Conservation (phyloP, 768 basidiomycete genomes). For the Kwoniella dejecticola region DNA sequence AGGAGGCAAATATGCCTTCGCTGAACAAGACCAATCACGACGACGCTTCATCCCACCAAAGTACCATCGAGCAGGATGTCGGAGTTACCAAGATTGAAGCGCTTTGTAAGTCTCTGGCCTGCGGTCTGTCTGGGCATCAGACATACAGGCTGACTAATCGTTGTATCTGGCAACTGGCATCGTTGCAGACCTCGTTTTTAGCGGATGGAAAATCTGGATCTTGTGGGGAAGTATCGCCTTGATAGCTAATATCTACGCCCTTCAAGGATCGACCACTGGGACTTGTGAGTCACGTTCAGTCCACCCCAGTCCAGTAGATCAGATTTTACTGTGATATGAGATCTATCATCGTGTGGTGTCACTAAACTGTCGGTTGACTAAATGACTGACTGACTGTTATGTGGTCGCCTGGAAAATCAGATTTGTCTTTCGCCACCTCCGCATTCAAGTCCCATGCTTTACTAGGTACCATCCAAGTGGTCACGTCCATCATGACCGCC, state of each 20-base stretch:
- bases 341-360: too few relatives aligned
- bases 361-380: too few relatives aligned
- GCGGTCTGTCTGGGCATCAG: neutral
- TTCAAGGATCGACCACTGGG: slow-evolving; percentile 24
- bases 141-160: too few relatives aligned
- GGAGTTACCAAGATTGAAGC: slow-evolving; percentile 49
- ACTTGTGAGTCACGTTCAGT: slow-evolving; percentile 18
- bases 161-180: too few relatives aligned
- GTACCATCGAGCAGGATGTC: slow-evolving; percentile 29
- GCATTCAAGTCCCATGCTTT: too few relatives aligned
- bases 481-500: too few relatives aligned
- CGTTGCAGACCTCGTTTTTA: slow-evolving; percentile 49
- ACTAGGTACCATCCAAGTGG: too few relatives aligned
- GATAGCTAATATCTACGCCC: slow-evolving; percentile 37
- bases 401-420: too few relatives aligned
- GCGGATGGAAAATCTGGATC: slow-evolving; percentile 39
- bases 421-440: too few relatives aligned
- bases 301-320: too few relatives aligned
- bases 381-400: too few relatives aligned
- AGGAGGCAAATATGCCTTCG: neutral
- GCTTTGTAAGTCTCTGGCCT: slow-evolving; percentile 32
- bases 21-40: neutral
- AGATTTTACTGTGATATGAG: too few relatives aligned
- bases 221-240: slow-evolving; percentile 43
- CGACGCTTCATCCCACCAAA: neutral